A percentile compares a stretch with the other conserved stretches of the same genome.
These are phyloP conservation scores for Ascochyta rabiei DNA, from an alignment of 2,329 filamentous ascomycete genomes.

Conservation along the genomic window DNA sequence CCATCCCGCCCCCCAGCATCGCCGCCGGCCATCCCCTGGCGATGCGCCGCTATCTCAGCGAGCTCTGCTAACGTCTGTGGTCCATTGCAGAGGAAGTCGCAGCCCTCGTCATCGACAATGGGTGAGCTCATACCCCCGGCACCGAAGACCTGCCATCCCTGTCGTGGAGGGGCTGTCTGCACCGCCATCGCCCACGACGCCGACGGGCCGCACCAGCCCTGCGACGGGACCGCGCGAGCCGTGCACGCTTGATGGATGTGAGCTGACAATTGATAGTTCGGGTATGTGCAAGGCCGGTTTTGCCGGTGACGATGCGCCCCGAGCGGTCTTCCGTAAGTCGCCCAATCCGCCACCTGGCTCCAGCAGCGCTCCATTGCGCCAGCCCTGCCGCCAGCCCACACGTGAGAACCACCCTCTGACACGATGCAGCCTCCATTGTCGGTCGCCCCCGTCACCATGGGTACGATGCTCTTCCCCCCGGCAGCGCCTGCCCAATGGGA, in stretches of 20 bases:
- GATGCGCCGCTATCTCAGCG: constrained; percentile 37
- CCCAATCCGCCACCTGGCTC: constrained; percentile 16
- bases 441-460: constrained; percentile 99
- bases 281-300: constrained; percentile 99
- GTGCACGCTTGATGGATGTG: constrained; percentile 30
- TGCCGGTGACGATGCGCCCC: constrained; percentile 99
- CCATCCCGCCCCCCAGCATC: constrained; percentile 8
- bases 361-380: constrained; percentile 16
- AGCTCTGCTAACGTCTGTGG: constrained; percentile 44
- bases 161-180: constrained; percentile 47
- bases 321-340: constrained; percentile 99
- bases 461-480: constrained; percentile 64
- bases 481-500: constrained; percentile 25
- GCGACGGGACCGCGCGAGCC: constrained; percentile 31
- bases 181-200: constrained; percentile 30
- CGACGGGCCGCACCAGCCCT: constrained; percentile 28
- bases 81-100: constrained; percentile 91
- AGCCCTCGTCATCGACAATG: constrained; percentile 99
- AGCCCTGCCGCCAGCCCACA: constrained; percentile 18
- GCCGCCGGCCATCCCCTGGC: constrained; percentile 24
- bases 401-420: constrained; percentile 29
- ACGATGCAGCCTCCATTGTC: constrained; percentile 86
- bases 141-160: constrained; percentile 44
- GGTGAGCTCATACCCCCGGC: constrained; percentile 72
- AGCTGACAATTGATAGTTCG: constrained; percentile 70